These are phyloP conservation scores for Pseudevernia furfuracea DNA, from an alignment of 495 filamentous ascomycete genomes.

Conservation along the genomic window DNA sequence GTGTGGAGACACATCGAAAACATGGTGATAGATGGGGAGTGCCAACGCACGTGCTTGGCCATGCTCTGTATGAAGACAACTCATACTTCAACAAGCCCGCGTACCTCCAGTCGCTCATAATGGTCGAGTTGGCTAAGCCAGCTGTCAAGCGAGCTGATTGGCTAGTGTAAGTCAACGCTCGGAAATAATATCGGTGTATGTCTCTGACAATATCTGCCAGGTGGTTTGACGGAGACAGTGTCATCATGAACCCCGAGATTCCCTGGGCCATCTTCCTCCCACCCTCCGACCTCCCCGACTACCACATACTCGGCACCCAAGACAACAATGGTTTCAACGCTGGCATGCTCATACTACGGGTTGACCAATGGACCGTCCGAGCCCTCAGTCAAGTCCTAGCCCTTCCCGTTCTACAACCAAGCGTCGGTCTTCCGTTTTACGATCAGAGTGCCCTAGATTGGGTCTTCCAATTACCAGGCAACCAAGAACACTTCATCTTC, in stretches of 20 bases:
- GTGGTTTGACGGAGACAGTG: conserved; percentile 41
- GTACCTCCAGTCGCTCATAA: conserved; percentile 36
- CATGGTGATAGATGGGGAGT: conserved; percentile 38
- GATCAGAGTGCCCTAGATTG: conserved; percentile 16
- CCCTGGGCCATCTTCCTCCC: conserved; percentile 46
- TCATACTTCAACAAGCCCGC: conserved; percentile 38
- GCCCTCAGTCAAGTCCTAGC: conserved; percentile 40
- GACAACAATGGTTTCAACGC: conserved; percentile 52
- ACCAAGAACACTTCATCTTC: conserved; percentile 15
- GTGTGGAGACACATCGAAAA: conserved; percentile 34
- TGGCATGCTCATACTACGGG: conserved; percentile 45
- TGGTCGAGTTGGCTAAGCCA: conserved; percentile 37
- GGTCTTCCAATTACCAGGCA: conserved; percentile 1
- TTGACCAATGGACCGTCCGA: conserved; percentile 40
- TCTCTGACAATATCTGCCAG: conserved; percentile 21
- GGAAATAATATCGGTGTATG: not conserved
- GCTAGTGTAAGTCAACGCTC: conserved; percentile 33
- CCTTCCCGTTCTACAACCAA: conserved; percentile 37
- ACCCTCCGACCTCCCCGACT: conserved; percentile 36
- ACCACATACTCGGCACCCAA: conserved; percentile 41
- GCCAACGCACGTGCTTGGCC: conserved; percentile 33
- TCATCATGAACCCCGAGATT: conserved; percentile 38
- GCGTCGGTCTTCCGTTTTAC: conserved; percentile 25
- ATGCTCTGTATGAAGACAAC: conserved; percentile 25
- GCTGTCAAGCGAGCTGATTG: conserved; percentile 34